Evolutionary conservation across 129 eudicot species (phyloP), one percentile per base, ranked within the genome.

Genomic region (Artemisia annua): DNA sequence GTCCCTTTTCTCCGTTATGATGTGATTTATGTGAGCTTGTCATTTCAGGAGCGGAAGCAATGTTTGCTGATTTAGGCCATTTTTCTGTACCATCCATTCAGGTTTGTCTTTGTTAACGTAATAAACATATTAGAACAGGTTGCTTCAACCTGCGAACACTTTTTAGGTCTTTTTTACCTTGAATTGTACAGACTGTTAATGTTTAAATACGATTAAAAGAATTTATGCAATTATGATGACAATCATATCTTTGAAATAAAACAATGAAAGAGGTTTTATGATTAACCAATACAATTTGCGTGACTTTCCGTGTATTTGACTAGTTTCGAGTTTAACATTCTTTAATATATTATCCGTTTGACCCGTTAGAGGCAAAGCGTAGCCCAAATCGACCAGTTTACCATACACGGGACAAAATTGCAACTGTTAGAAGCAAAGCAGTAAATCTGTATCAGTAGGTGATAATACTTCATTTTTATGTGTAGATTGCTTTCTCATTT

Each of bases 61-160:
- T 94, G 99, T 94, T 94, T 85, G 97, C 99, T 19, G 99, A 94
- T 85, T 79, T 94, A 49, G 99, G 99, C 52, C 99, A 94, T 83
- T 94, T 94, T 71, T 84, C 99, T 22, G 96, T 94, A 69, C 88
- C 85, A 50, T 90, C 99, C 72, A 90, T 94, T 63, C 99, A 94
- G 98, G 98, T 87, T 20, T 3, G 44, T 65, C 10, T 18, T 46
- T 56, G 12, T 58, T 32, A 52, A 15, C 51, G 1, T 55, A 46
- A 19, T 57, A 57, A 20, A 57, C 13, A n/a, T 57, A 57, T 14
- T 19, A 19, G 5, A 9, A 2, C 6, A 57, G 19, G 55, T 70
- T 20, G 57, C n/a, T 28, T 58, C 6, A 20, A 58, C 67, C 19
- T 20, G 43, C 28, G 17, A 43, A 58, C 26, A 19, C 55, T 39